Conservation (phyloP, 2,329 filamentous ascomycete genomes). For the Cephalotrichum gorgonifer region DNA sequence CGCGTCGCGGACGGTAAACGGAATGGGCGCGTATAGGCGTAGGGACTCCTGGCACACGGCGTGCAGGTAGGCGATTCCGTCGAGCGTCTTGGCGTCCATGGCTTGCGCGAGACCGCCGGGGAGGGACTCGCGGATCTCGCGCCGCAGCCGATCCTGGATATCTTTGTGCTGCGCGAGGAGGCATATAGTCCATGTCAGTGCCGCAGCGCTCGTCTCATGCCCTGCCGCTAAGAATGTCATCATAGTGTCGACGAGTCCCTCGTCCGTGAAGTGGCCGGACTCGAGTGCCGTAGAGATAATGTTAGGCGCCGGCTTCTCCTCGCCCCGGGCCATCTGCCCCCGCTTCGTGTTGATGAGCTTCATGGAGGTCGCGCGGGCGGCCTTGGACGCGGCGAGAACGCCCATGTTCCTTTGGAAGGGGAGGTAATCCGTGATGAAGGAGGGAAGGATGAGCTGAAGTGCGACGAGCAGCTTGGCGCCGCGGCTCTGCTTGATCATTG, state of each 20-base stretch:
- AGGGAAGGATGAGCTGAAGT: constrained; percentile 49
- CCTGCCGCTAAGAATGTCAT: constrained; percentile 32
- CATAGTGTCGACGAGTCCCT: constrained; percentile 25
- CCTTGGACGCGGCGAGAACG: constrained; percentile 17
- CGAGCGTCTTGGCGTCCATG: constrained; percentile 15
- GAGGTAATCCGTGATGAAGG: constrained; percentile 42
- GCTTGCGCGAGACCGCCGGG: constrained; percentile 12
- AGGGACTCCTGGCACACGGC: constrained; percentile 31
- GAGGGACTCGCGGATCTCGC: constrained; percentile 25
- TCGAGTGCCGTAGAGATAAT: constrained; percentile 33
- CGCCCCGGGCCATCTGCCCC: constrained; percentile 9
- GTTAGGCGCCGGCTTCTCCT: constrained; percentile 19
- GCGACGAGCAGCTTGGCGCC: constrained; percentile 46
- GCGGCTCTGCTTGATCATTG: constrained; percentile 23
- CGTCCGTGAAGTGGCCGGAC: constrained; percentile 44
- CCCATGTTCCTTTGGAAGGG: constrained; percentile 59
- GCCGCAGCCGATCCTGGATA: constrained; percentile 23
- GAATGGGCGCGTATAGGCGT: constrained; percentile 25
- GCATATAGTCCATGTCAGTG: constrained; percentile 28
- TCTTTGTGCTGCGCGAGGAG: constrained; percentile 22
- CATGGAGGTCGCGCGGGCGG: constrained; percentile 16
- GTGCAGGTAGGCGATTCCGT: constrained; percentile 26
- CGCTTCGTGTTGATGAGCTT: constrained; percentile 21
- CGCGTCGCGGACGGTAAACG: constrained; percentile 19
- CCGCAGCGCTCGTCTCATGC: constrained; percentile 30